phyloP scores from a whole-genome alignment of 306 rosid species.

The Lupinus albus region DNA sequence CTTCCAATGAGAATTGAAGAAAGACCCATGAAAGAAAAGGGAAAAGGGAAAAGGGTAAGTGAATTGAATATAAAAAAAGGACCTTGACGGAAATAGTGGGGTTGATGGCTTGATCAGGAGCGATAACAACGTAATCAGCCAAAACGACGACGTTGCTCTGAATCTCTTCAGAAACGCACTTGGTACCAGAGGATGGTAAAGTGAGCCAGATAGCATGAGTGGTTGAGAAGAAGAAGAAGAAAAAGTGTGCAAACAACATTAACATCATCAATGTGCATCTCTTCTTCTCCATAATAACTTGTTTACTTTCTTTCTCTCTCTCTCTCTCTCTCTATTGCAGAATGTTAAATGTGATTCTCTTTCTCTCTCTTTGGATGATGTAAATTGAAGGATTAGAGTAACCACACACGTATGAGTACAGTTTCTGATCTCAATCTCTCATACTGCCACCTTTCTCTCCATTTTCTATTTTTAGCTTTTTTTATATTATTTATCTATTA shows the following conservation, averaged over 20 bases:
- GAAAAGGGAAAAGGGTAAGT: conserved; percentile 3
- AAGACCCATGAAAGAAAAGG: background rate
- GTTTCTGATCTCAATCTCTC: too few species aligned
- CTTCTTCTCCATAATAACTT: conserved; percentile 19
- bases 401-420: too few species aligned
- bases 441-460: too few species aligned
- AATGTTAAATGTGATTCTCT: background rate
- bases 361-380: too few species aligned
- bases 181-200: conserved; percentile 59
- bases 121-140: conserved; percentile 63
- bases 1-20: conserved; percentile 21
- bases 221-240: conserved; percentile 34
- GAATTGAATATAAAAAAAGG: background rate
- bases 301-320: background rate
- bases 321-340: background rate
- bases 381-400: too few species aligned
- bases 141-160: conserved; percentile 84
- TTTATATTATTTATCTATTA: too few species aligned
- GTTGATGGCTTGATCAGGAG: conserved; percentile 43
- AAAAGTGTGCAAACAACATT: conserved; percentile 16
- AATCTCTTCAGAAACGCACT: conserved; percentile 92
- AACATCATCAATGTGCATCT: conserved; percentile 33
- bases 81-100: conserved; percentile 78
- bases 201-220: conserved; percentile 56
- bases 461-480: too few species aligned